phyloP scores from a whole-genome alignment of 768 basidiomycete species.

The Lactifluus pinguis region DNA sequence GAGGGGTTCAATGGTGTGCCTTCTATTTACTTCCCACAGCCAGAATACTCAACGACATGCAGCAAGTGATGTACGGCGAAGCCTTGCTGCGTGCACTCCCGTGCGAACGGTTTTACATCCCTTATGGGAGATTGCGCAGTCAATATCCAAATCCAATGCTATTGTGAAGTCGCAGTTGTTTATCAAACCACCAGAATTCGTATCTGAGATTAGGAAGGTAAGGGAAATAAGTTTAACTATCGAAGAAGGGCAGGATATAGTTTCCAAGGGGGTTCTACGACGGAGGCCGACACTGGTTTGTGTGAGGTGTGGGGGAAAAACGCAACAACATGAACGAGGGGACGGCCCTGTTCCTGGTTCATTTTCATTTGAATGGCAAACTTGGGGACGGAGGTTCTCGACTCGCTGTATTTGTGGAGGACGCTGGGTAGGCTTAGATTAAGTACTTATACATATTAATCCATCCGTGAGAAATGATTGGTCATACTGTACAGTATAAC shows the following conservation, averaged over 20 bases:
- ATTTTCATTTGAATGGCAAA: conserved; percentile 40
- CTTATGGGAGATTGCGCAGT: conserved; percentile 37
- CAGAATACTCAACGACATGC: conserved; percentile 13
- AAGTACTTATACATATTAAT: not conserved
- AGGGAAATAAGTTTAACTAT: conserved; percentile 28
- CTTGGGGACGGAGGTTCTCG: conserved; percentile 58
- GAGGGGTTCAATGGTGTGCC: conserved; percentile 21
- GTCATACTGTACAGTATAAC: conserved; percentile 33
- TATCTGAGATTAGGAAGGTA: conserved; percentile 48
- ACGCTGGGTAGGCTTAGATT: conserved; percentile 33
- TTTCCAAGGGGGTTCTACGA: conserved; percentile 50
- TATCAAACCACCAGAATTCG: conserved; percentile 62
- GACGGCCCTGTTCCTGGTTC: conserved; percentile 15
- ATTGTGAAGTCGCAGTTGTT: conserved; percentile 61
- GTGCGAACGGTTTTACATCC: conserved; percentile 35
- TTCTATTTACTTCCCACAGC: not conserved
- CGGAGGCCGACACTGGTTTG: conserved; percentile 37
- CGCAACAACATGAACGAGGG: conserved; percentile 32
- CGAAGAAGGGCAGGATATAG: conserved; percentile 43
- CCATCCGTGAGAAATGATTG: conserved; percentile 23
- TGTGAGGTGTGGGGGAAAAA: conserved; percentile 53
- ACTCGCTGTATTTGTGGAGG: conserved; percentile 66
- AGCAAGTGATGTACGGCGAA: conserved; percentile 45
- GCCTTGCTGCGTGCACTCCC: conserved; percentile 55
- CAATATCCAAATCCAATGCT: conserved; percentile 39